Evolutionary conservation across 768 basidiomycete genomes (phyloP), one percentile per base, ranked within the genome.

Genomic region (Tephrocybe sp.): DNA sequence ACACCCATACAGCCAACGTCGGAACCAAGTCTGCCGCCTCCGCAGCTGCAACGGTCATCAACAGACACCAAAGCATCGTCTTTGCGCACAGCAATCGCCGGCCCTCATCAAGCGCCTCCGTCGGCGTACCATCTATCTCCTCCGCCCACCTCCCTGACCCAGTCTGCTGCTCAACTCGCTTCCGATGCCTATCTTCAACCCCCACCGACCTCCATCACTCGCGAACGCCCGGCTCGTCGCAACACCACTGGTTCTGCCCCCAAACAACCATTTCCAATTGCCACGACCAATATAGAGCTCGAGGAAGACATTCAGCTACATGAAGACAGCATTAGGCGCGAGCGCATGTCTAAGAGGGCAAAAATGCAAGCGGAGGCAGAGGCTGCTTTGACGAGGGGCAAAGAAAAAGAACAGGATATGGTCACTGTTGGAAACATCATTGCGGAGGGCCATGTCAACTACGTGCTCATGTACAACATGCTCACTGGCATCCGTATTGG

Each of bases 401-500:
- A 55, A 38, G 47, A 56, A 42, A 49, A 55, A 38, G 47, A 56
- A 42, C 56, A 58, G 16, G 82, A 83, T 42, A 70, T 78, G 23
- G 85, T 86, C 3, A 69, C 94, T 11, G 91, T 97, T 0, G 97
- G 97, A 1, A 98, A 98, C 65, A 71, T 98, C 57, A 97, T 99
- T 56, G 91, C 93, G n/a, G 94, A 97, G 65, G 95, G 84, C 61
- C 97, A 99, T 69, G 94, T 88, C 67, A 99, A 99, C 73, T 99
- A 97, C 59, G 91, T 98, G 50, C 72, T 99, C 61, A 98, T 98
- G 97, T 99, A 98, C 73, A 98, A 99, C 73, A 99, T 99, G 97
- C 77, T 99, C 61, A 99, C 97, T 3, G 97, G 97, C 4, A 99
- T 99, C 53, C 82, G 97, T 34, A 93, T 94, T 58, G 94, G 86